These are phyloP conservation scores for Colletotrichum tanaceti DNA, from an alignment of 2,329 filamentous ascomycete genomes.

Conservation along the genomic window DNA sequence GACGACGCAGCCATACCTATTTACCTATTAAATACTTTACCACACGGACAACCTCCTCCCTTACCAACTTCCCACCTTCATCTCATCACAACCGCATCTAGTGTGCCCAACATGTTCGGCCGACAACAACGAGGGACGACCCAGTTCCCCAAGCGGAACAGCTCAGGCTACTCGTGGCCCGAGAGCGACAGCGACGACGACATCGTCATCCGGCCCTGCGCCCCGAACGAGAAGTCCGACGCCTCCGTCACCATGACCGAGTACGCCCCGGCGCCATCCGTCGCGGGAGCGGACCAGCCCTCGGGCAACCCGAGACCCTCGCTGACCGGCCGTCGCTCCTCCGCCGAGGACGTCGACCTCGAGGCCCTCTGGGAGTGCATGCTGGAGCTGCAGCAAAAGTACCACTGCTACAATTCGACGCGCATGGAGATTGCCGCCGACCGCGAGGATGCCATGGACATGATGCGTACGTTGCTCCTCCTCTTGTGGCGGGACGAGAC, in stretches of 20 bases:
- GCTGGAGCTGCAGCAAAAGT: conserved; percentile 40
- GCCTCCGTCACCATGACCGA: conserved; percentile 37
- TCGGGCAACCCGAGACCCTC: conserved; percentile 10
- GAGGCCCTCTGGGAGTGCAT: conserved; percentile 41
- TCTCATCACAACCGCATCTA: conserved; percentile 4
- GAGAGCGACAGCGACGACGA: conserved; percentile 41
- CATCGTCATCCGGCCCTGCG: conserved; percentile 36
- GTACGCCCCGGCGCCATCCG: conserved; percentile 21
- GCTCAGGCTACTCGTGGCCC: conserved; percentile 36
- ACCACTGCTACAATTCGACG: conserved; percentile 42
- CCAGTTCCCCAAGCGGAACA: conserved; percentile 30
- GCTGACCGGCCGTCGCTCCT: conserved; percentile 34
- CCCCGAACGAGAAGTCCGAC: conserved; percentile 35
- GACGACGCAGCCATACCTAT: too few species aligned
- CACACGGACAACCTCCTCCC: background rate
- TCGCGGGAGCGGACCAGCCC: conserved; percentile 4
- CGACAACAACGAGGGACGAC: conserved; percentile 20
- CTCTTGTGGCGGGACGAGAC: too few species aligned
- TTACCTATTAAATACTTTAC: too few species aligned
- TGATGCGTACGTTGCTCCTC: conserved; percentile 37
- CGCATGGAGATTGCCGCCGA: conserved; percentile 42
- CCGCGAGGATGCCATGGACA: conserved; percentile 35
- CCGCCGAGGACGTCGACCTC: conserved; percentile 32
- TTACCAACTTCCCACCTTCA: background rate
- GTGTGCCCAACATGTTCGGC: conserved; percentile 27